A percentile compares a stretch with the other conserved stretches of the same genome.
These are phyloP conservation scores for Lentinus brumalis DNA, from an alignment of 768 basidiomycete genomes.

Conservation along the genomic window DNA sequence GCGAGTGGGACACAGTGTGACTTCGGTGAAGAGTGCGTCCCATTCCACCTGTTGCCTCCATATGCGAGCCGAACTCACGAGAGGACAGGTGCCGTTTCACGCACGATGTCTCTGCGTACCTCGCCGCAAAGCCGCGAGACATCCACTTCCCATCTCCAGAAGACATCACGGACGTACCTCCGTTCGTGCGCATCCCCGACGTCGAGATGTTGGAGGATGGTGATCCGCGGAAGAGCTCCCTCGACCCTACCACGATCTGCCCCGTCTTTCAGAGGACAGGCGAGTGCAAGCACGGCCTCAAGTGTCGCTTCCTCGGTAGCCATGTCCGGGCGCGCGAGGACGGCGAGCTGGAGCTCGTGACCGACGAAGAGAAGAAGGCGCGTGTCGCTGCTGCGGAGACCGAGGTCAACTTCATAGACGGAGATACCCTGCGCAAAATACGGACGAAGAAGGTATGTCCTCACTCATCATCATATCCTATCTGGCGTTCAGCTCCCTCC, in stretches of 20 bases:
- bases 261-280: conserved; percentile 71
- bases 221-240: conserved; percentile 36
- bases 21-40: conserved; percentile 62
- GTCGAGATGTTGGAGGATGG: conserved; percentile 26
- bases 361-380: conserved; percentile 63
- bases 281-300: conserved; percentile 81
- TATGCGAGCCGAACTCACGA: neutral
- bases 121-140: conserved; percentile 74
- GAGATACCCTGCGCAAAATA: conserved; percentile 59
- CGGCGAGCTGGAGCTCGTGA: conserved; percentile 45
- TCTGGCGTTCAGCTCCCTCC: neutral
- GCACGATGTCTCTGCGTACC: conserved; percentile 78
- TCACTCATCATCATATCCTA: neutral
- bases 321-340: conserved; percentile 58
- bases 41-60: neutral
- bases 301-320: conserved; percentile 87
- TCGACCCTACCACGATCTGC: conserved; percentile 55
- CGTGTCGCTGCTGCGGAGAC: conserved; percentile 45
- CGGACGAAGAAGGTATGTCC: conserved; percentile 65
- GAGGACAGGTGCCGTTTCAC: conserved; percentile 67
- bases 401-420: conserved; percentile 72
- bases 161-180: conserved; percentile 47
- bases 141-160: conserved; percentile 53
- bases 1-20: conserved; percentile 74
- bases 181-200: conserved; percentile 46